phyloP scores from a whole-genome alignment of 306 rosid genomes.

The Purshia tridentata region DNA sequence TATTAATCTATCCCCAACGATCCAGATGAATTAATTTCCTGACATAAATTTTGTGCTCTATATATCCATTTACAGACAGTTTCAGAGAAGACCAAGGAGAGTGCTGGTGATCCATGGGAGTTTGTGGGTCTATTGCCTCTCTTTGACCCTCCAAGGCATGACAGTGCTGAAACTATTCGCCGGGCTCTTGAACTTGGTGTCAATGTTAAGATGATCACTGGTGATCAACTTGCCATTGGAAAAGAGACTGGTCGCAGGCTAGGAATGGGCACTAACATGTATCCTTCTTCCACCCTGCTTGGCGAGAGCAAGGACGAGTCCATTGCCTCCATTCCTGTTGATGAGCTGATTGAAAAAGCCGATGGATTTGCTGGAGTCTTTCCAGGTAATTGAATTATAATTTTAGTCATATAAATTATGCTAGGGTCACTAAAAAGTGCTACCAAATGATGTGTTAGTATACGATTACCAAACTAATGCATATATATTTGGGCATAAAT shows the following conservation, averaged over 20 bases:
- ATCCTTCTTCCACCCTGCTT: constrained; percentile 84
- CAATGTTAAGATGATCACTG: constrained; percentile 95
- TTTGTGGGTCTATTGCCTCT: constrained; percentile 86
- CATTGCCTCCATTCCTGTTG: constrained; percentile 68
- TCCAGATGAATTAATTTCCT: background rate
- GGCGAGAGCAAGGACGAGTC: constrained; percentile 63
- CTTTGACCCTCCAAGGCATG: constrained; percentile 97
- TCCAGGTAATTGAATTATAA: constrained; percentile 56
- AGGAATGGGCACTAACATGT: constrained; percentile 98
- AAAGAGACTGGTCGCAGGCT: constrained; percentile 96
- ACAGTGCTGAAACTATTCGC: constrained; percentile 92
- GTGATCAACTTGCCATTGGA: constrained; percentile 95
- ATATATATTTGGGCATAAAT: background rate
- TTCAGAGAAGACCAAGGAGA: constrained; percentile 67
- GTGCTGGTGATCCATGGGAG: constrained; percentile 76
- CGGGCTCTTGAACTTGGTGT: constrained; percentile 93
- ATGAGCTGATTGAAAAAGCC: constrained; percentile 90
- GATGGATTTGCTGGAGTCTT: constrained; percentile 97
- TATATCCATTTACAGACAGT: constrained; percentile 47
- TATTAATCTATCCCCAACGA: background rate
- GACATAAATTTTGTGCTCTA: background rate
- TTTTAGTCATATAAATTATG: no score
- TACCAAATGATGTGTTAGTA: no score
- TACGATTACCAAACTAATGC: background rate
- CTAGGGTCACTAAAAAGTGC: no score